Base-by-base conservation (phyloP, 2,329 filamentous ascomycete genomes). In the Apiospora koreana region DNA sequence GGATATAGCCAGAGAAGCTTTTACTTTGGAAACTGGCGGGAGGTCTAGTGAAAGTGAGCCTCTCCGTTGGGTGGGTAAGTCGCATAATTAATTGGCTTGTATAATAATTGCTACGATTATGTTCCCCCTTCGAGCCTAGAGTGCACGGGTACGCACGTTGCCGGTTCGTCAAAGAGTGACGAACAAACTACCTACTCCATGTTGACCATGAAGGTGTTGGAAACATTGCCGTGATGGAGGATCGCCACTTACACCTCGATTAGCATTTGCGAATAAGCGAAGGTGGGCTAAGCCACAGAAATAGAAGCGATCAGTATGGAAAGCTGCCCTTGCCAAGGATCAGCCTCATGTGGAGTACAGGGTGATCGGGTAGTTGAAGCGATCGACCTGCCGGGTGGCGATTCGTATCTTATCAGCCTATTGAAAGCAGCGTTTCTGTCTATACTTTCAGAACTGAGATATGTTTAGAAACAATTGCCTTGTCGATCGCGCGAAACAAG, bases 61-160 rank as follows among this genome's bases (percentile, higher is more conserved):
- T 62, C 54, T n/a, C 28, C 54, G 31, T 31, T 14, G 18, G 54
- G 54, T 31, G 21, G 31, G 21, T 62, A 23, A 28, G 54, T 31
- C 9, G 31, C 38, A 23, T 62, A 62, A 62, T 62, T 62, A 62
- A 62, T 62, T 62, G 31, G 54, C 16, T 21, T 38, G 38, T 21
- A 62, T 62, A 7, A 62, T 38, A 38, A 16, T 38, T 62, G 18
- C 54, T 38, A 9, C 54, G 54, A 62, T 62, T 21, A 38, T 38
- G 31, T 62, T 62, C 54, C 54, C 54, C 9, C 54, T 62, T 62
- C 54, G 54, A 62, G 54, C 31, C 54, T 62, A 62, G 54, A 62
- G 31, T 35, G 54, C n/a, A n/a, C 31, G 31, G 21, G 8, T 16
- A 35, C 28, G 54, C 54, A 35, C 18, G n/a, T 38, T 62, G 31